Evolutionary conservation across 106 monocot species (phyloP).

Genomic region (Dioscorea dumetorum): DNA sequence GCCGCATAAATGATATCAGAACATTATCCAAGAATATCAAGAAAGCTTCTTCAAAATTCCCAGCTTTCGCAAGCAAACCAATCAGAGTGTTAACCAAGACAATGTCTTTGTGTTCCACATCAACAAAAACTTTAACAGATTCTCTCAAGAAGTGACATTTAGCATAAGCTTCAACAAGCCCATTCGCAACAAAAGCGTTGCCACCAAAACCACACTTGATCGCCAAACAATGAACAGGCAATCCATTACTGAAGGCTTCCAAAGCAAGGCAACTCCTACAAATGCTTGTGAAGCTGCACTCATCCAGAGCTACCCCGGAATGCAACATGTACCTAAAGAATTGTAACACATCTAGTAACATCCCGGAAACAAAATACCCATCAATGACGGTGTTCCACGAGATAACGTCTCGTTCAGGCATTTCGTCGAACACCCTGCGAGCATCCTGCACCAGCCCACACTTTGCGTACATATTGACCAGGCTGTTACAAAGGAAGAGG

Average conservation of each 20-base stretch:
- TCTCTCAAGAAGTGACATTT: background rate
- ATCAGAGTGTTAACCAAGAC: conserved; percentile 18
- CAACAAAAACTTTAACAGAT: conserved; percentile 9
- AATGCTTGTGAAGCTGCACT: conserved; percentile 9
- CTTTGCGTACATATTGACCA: conserved; percentile 15
- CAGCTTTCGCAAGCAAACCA: conserved; percentile 9
- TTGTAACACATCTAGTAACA: background rate
- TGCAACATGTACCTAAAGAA: conserved; percentile 12
- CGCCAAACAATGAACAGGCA: conserved; percentile 10
- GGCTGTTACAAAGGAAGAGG: conserved; percentile 14
- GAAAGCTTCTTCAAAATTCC: conserved; percentile 15
- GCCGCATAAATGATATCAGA: background rate
- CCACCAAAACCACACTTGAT: conserved; percentile 12
- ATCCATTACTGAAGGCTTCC: background rate
- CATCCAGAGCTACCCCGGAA: conserved; percentile 11
- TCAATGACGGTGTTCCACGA: conserved; percentile 40
- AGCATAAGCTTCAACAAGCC: conserved; percentile 17
- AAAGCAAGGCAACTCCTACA: conserved; percentile 2
- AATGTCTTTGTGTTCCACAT: conserved; percentile 13
- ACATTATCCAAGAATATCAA: conserved; percentile 3
- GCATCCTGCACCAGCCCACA: conserved; percentile 18
- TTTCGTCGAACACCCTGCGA: conserved; percentile 29
- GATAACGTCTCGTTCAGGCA: conserved; percentile 34
- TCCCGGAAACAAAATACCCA: conserved; percentile 7
- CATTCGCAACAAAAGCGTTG: conserved; percentile 20